A percentile compares a stretch with the other conserved stretches of the same genome.
Evolutionary conservation across 805 yeast genomes (phyloP).

Genomic region (Starmerella roubikii): DNA sequence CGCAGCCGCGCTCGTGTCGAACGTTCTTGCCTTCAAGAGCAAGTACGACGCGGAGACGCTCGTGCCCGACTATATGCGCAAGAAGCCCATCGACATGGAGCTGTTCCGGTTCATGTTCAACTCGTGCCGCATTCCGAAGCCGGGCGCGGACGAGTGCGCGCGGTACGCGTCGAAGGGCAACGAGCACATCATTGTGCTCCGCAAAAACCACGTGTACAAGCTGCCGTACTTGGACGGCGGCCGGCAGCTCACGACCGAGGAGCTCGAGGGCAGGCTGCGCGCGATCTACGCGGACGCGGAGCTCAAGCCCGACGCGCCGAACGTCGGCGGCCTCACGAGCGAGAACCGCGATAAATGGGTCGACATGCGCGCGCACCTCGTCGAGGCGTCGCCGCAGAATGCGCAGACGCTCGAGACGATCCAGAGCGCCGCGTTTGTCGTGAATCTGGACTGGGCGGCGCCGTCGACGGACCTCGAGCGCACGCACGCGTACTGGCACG

Average conservation of each 20-base stretch:
- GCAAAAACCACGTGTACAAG: conserved; percentile 71
- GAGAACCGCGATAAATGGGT: conserved; percentile 78
- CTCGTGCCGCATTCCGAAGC: conserved; percentile 63
- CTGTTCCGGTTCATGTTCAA: conserved; percentile 85
- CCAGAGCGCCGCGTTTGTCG: conserved; percentile 62
- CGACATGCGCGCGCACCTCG: conserved; percentile 42
- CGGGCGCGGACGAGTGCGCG: conserved; percentile 42
- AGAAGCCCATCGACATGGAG: conserved; percentile 86
- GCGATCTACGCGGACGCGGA: conserved; percentile 36
- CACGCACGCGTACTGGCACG: conserved; percentile 83
- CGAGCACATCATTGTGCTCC: conserved; percentile 57
- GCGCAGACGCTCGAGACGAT: conserved; percentile 49
- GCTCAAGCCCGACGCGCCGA: conserved; percentile 33
- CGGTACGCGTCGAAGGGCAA: conserved; percentile 35
- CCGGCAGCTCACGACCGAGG: conserved; percentile 27
- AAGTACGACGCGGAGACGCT: conserved; percentile 56
- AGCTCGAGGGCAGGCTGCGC: conserved; percentile 40
- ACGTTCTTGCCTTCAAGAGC: conserved; percentile 54
- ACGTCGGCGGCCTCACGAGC: conserved; percentile 69
- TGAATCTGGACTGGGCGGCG: conserved; percentile 58
- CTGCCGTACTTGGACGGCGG: conserved; percentile 32
- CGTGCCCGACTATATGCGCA: conserved; percentile 66
- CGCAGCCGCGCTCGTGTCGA: conserved; percentile 59
- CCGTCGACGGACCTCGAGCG: conserved; percentile 76
- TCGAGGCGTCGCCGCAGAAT: conserved; percentile 46